Base-by-base conservation (phyloP, 345 rosid genomes). In the Bretschneidera sinensis region DNA sequence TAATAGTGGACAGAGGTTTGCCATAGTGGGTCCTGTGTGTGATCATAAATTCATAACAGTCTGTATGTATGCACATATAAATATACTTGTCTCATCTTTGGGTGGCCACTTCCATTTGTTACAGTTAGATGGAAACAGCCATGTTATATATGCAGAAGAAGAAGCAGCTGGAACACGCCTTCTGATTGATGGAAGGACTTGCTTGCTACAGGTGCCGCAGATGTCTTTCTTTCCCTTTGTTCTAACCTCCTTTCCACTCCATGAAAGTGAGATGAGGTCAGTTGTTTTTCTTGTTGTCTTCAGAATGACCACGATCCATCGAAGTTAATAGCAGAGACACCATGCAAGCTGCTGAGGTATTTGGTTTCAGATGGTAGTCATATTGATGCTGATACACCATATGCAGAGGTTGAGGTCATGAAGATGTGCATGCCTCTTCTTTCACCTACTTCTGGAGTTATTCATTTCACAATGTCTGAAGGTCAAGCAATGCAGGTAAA, bases 361-460 rank as follows among this genome's bases (percentile, higher is more conserved):
- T 75, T 91, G 86, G 89, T 95, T 71, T 65, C 81, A 34, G 97
- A 95, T 79, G 86, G 86, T 64, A 81, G 89, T 78, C 97, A 85
- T 69, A 72, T 91, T 77, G 99, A 95, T 71, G 92, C 95, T 39
- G 99, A 95, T 71, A 63, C 72, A 21, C 99, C 99, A 15, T 95
- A 83, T 78, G 99, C 95, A 15, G 99, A 95, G 83, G 97, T 95
- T 70, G 99, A 95, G 80, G 99, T 95, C 75, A 95, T 95, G 99
- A 95, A 95, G 82, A 95, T 95, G 99, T 95, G 99, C 49, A 95
- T 95, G 99, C 99, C 99, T 64, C 99, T 95, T 70, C 97, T 95
- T 60, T 95, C 97, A 67, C 99, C 99, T 62, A 96, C 99, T 66
- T 83, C 97, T 45, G 99, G 99, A 70, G 71, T 79, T 60, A 71